These are phyloP conservation scores for Setaria italica DNA, from an alignment of 202 grass and related monocot genomes.

Conservation along the genomic window DNA sequence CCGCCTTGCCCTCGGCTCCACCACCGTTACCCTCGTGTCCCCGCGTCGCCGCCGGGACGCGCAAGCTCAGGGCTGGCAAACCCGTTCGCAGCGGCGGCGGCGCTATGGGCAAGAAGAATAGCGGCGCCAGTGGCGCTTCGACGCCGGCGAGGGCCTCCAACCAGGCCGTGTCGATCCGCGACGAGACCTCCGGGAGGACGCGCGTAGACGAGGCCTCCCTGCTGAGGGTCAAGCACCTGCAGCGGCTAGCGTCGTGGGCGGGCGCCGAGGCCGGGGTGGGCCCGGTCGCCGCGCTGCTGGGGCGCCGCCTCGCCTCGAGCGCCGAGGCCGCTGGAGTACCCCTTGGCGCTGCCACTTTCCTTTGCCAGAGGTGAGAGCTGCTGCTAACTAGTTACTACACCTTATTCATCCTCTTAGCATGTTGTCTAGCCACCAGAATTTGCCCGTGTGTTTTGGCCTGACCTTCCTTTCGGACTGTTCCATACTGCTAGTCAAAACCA, in stretches of 20 bases:
- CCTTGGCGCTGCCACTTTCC: constrained; percentile 25
- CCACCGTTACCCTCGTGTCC: too few relatives aligned
- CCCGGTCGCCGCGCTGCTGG: constrained; percentile 36
- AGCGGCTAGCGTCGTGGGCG: constrained; percentile 32
- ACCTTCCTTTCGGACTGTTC: background rate
- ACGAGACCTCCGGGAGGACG: constrained; percentile 51
- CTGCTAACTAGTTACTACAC: background rate
- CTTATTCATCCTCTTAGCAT: background rate
- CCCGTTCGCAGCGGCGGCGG: too few relatives aligned
- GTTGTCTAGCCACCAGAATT: background rate
- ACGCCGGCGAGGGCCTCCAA: background rate
- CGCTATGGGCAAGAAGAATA: constrained; percentile 47
- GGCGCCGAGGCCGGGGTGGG: constrained; percentile 25
- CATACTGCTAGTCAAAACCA: background rate
- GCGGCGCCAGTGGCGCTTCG: background rate
- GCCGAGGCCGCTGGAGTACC: constrained; percentile 35
- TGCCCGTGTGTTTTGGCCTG: background rate
- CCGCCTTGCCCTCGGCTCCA: too few relatives aligned
- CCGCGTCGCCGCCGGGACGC: too few relatives aligned
- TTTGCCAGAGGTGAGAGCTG: constrained; percentile 51
- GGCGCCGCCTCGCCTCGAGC: constrained; percentile 31
- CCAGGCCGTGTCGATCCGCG: constrained; percentile 45
- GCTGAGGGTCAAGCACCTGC: constrained; percentile 45
- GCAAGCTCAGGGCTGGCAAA: too few relatives aligned
- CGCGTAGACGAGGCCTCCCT: constrained; percentile 15